Base-by-base conservation (phyloP, 2,329 filamentous ascomycete species). In the Talaromyces sp. region DNA sequence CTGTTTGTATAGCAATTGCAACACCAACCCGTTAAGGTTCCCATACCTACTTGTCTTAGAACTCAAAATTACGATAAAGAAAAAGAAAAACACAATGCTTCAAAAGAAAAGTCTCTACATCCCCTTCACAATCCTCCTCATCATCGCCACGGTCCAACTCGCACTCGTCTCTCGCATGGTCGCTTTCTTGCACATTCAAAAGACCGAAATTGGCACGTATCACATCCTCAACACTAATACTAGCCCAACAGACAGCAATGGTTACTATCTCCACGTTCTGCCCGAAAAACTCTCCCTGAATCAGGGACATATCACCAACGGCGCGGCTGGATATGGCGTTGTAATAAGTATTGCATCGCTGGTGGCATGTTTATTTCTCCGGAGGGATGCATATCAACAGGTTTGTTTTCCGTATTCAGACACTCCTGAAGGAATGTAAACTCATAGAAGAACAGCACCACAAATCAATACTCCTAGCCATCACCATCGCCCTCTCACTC, bases 161-260 rank as follows among this genome's bases (percentile, higher is more conserved):
- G 54, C 62, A n/a, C 56, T 64, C 13, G 62, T 64, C 33, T 64
- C 62, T 22, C 62, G 56, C 8, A 64, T 64, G 62, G 62, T 64
- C 13, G 45, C 62, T 3, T 64, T 64, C 43, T 39, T 64, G 47
- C 56, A 64, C 13, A 64, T 59, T 19, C 56, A 64, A 60, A 60
- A 60, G 37, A 52, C 45, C 2, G 43, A 60, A 13, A 16, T 64
- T 41, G 37, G 27, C 14, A 47, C 33, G 16, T 64, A 64, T n/a
- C 45, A 37, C 3, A 49, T 50, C 37, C 35, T 59, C 33, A 14
- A 10, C 22, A 60, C 27, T 5, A 6, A 14, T 3, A 52, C 33
- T 22, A 27, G 7, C 35, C 5, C 11, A 61, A 27, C 43, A 47
- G 10, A 47, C 10, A 10, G 43, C 43, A 47, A 19, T 22, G 39